A percentile compares a stretch with the other conserved stretches of the same genome.
phyloP scores from a whole-genome alignment of 257 asterid species.

The Lycium barbarum region DNA sequence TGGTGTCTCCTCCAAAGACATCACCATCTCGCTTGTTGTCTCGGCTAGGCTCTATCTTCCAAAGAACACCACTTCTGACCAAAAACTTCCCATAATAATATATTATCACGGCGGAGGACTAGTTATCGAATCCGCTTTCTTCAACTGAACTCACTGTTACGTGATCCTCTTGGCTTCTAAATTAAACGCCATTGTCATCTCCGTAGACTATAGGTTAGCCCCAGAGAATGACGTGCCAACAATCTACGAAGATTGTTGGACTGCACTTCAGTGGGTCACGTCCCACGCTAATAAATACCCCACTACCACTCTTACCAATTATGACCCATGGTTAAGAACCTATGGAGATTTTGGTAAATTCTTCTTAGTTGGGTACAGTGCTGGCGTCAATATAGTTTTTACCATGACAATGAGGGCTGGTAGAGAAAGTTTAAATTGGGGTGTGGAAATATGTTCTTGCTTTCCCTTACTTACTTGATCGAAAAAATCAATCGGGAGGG shows the following conservation, averaged over 20 bases:
- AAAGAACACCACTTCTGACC: no score
- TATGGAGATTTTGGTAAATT: background rate
- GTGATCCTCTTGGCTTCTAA: background rate
- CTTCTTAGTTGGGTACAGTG: background rate
- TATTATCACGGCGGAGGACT: no score
- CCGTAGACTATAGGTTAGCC: background rate
- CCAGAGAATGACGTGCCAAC: conserved; percentile 19
- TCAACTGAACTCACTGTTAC: background rate
- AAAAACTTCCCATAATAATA: no score
- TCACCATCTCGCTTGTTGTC: background rate
- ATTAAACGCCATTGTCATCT: background rate
- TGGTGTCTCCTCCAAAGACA: background rate
- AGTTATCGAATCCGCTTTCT: no score
- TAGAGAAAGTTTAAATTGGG: background rate
- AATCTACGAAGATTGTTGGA: background rate
- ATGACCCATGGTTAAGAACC: background rate
- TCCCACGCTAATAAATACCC: background rate
- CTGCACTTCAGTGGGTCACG: background rate
- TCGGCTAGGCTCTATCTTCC: background rate
- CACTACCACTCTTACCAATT: background rate
- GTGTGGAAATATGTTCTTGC: background rate
- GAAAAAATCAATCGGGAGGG: background rate
- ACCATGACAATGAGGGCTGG: background rate
- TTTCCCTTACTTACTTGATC: background rate
- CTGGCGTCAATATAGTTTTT: background rate